These are phyloP conservation scores for Geotrichum phurueaensis DNA, from an alignment of 1,139 yeast genomes.

Conservation along the genomic window DNA sequence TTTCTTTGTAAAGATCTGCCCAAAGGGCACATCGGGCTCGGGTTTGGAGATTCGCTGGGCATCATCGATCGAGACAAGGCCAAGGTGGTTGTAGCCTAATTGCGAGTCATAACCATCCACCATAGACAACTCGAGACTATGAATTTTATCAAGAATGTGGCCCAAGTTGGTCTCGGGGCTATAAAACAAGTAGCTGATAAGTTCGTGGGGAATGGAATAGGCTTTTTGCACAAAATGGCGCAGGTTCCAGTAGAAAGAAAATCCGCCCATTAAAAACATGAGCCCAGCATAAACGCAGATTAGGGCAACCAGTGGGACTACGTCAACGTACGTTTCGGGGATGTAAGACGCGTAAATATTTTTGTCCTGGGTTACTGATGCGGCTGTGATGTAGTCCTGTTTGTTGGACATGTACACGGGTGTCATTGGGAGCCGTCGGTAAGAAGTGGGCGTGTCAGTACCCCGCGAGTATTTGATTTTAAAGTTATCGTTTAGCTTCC, in stretches of 20 bases:
- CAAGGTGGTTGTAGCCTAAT: slow-evolving; percentile 16
- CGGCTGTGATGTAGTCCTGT: slow-evolving; percentile 10
- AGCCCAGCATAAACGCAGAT: not conserved
- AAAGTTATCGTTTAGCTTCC: slow-evolving; percentile 3
- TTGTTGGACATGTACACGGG: slow-evolving; percentile 11
- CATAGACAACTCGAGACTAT: slow-evolving; percentile 9
- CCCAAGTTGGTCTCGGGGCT: slow-evolving; percentile 10
- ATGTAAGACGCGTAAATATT: slow-evolving; percentile 6
- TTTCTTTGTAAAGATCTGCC: slow-evolving; percentile 1
- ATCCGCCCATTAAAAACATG: not conserved
- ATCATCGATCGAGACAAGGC: slow-evolving; percentile 14
- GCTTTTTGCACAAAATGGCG: slow-evolving; percentile 7
- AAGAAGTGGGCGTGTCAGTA: not conserved
- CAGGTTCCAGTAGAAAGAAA: slow-evolving; percentile 6
- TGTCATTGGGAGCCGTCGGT: slow-evolving; percentile 11
- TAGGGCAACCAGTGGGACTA: slow-evolving; percentile 9
- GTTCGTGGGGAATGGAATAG: slow-evolving; percentile 11
- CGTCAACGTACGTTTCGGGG: slow-evolving; percentile 15
- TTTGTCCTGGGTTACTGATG: slow-evolving; percentile 8
- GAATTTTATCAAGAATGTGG: slow-evolving; percentile 8
- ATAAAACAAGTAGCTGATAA: slow-evolving; percentile 14
- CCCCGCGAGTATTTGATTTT: slow-evolving; percentile 7
- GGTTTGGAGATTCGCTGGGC: slow-evolving; percentile 6
- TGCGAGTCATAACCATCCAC: slow-evolving; percentile 17
- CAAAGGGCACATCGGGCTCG: slow-evolving; percentile 18